These are phyloP conservation scores for Zasmidium citrigriseum DNA, from an alignment of 2,329 filamentous ascomycete genomes.

Conservation along the genomic window DNA sequence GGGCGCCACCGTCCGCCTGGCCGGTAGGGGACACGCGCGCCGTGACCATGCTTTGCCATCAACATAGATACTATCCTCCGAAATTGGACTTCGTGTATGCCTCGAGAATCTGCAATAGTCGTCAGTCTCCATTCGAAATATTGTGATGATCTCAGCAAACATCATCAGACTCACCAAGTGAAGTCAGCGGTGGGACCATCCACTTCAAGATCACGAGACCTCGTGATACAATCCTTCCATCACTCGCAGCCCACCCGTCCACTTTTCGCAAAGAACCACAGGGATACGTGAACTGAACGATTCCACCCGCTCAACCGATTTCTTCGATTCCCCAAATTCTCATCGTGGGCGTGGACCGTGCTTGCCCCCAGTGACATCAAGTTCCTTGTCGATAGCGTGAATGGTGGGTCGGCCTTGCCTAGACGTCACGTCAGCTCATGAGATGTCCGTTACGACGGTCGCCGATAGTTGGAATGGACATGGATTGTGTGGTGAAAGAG, in stretches of 20 bases:
- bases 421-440: not conserved
- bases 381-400: not conserved
- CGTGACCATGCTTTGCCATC: no score
- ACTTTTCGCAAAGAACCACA: not conserved
- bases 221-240: no score
- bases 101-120: no score
- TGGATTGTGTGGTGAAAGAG: not conserved
- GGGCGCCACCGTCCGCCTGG: no score
- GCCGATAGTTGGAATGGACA: not conserved
- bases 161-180: no score
- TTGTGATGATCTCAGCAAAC: no score
- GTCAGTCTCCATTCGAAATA: no score
- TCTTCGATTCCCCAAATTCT: not conserved
- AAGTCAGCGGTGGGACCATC: no score
- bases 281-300: constrained; percentile 1
- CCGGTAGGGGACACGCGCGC: no score
- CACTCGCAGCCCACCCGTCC: not conserved
- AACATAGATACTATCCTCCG: no score
- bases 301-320: not conserved
- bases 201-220: no score
- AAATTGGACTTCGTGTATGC: no score
- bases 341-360: constrained; percentile 5
- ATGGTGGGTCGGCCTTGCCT: not conserved
- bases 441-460: not conserved
- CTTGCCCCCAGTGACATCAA: not conserved